phyloP scores from a whole-genome alignment of 2,329 filamentous ascomycete genomes.

The Aplosporella prunicola region DNA sequence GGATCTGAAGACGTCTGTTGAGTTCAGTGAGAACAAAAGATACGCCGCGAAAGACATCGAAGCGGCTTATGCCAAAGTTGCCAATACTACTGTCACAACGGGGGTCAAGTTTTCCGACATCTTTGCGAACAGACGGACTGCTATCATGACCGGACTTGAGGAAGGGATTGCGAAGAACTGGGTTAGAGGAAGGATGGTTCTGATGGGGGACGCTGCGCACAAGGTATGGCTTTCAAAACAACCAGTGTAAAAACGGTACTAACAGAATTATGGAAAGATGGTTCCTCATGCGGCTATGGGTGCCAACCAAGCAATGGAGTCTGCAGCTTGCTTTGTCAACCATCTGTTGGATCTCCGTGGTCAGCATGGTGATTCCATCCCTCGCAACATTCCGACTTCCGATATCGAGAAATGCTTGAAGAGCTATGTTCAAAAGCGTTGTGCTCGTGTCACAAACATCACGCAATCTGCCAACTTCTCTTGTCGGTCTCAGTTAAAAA shows the following conservation, averaged over 20 bases:
- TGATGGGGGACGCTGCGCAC: slow-evolving; percentile 35
- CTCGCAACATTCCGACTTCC: background rate
- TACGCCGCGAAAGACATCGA: slow-evolving; percentile 26
- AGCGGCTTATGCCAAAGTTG: slow-evolving; percentile 17
- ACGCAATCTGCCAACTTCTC: background rate
- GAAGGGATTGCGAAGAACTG: slow-evolving; percentile 32
- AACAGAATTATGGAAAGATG: slow-evolving; percentile 8
- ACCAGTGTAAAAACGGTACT: background rate
- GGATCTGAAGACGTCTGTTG: slow-evolving; percentile 18
- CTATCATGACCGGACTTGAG: slow-evolving; percentile 22
- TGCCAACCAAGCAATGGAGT: slow-evolving; percentile 18
- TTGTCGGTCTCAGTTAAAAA: slow-evolving; percentile 1
- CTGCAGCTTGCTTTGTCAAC: slow-evolving; percentile 14
- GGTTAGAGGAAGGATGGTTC: slow-evolving; percentile 30
- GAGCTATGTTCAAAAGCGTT: background rate
- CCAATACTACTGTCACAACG: slow-evolving; percentile 20
- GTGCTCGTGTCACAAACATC: background rate
- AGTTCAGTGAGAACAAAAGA: slow-evolving; percentile 15
- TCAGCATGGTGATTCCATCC: background rate
- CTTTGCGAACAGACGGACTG: slow-evolving; percentile 18
- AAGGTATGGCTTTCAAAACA: slow-evolving; percentile 25
- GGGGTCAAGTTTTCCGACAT: slow-evolving; percentile 26
- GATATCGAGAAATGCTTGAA: background rate
- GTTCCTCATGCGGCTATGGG: slow-evolving; percentile 15
- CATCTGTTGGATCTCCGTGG: background rate